These are phyloP conservation scores for Backusella luteola DNA, from an alignment of 192 early-diverging fungal species.

Conservation along the genomic window DNA sequence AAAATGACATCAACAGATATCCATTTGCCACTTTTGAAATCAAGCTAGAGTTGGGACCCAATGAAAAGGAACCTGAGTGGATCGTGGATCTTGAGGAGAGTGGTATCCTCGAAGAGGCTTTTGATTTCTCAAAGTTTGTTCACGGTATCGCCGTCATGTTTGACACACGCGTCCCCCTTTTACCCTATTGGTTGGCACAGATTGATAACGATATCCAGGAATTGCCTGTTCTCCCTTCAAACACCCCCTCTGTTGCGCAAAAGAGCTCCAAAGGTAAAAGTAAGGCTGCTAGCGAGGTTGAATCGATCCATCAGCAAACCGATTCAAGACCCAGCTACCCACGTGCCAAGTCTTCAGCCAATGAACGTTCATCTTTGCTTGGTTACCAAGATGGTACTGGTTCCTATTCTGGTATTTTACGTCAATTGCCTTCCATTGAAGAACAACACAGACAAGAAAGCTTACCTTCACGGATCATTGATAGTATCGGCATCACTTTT, in stretches of 20 bases:
- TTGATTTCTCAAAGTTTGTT: slow-evolving; percentile 84
- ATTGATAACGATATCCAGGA: slow-evolving; percentile 28
- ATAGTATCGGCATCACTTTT: not conserved
- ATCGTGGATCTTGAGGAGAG: slow-evolving; percentile 70
- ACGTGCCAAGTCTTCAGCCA: not conserved
- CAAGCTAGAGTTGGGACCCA: slow-evolving; percentile 73
- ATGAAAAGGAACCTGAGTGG: slow-evolving; percentile 72
- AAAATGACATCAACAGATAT: slow-evolving; percentile 80
- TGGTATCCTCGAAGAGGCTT: slow-evolving; percentile 75
- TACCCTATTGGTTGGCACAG: slow-evolving; percentile 62
- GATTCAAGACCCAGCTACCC: slow-evolving; percentile 7
- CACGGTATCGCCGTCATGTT: slow-evolving; percentile 77
- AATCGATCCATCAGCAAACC: not conserved
- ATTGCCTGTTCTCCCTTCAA: slow-evolving; percentile 28
- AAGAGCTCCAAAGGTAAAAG: slow-evolving; percentile 18
- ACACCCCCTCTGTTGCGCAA: slow-evolving; percentile 11
- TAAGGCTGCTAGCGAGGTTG: slow-evolving; percentile 3
- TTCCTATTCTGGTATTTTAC: slow-evolving; percentile 5
- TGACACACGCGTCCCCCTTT: slow-evolving; percentile 55
- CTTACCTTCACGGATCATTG: slow-evolving; percentile 5
- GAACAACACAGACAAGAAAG: not conserved
- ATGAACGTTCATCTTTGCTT: slow-evolving; percentile 19
- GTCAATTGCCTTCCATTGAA: not conserved
- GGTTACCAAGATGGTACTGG: not conserved
- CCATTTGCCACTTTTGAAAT: slow-evolving; percentile 94